Evolutionary conservation across 495 filamentous ascomycete genomes (phyloP).

Genomic region (Neurospora sp.): DNA sequence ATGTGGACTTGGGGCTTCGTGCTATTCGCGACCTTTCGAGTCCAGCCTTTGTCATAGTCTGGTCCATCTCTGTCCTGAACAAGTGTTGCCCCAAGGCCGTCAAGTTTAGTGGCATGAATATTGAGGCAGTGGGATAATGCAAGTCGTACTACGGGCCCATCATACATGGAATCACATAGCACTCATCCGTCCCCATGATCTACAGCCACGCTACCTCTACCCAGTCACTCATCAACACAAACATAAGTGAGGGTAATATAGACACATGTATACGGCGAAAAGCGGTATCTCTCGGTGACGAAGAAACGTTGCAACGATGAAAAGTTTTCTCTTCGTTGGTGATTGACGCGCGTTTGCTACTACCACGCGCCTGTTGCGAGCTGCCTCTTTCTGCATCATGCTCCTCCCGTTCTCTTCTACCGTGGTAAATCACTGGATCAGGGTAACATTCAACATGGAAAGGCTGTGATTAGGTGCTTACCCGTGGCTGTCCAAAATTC

Average conservation of each 20-base stretch:
- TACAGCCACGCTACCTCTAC: background rate
- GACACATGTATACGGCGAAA: background rate
- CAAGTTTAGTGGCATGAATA: background rate
- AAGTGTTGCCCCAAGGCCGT: background rate
- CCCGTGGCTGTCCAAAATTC: background rate
- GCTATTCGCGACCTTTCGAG: background rate
- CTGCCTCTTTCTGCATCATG: background rate
- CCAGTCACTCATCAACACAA: background rate
- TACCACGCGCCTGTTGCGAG: background rate
- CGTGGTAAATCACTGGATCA: background rate
- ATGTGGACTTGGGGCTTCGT: background rate
- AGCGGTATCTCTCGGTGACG: background rate
- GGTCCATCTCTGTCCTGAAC: background rate
- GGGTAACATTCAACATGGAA: background rate
- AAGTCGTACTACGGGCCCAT: background rate
- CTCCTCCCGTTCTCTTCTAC: background rate
- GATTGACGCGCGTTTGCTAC: background rate
- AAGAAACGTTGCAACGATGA: background rate
- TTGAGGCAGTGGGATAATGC: background rate
- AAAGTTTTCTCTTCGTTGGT: background rate
- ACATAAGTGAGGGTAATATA: background rate
- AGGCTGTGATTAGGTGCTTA: background rate
- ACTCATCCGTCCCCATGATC: background rate
- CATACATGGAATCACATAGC: background rate
- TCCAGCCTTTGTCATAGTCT: background rate